Evolutionary conservation across 495 filamentous ascomycete species (phyloP).

Genomic region (Neurospora cerealis): DNA sequence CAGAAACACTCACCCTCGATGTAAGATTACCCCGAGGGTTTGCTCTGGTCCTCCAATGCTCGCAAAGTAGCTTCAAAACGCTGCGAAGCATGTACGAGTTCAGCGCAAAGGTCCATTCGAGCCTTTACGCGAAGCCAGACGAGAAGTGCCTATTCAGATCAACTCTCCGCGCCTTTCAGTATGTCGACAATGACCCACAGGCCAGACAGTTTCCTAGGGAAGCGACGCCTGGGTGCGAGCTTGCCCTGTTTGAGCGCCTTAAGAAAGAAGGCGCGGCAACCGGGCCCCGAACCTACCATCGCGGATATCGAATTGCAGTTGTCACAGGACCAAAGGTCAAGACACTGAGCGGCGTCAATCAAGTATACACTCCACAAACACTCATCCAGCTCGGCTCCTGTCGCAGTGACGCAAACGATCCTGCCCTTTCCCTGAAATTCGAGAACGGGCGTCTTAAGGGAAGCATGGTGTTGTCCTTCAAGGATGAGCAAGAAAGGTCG

Average conservation of each 20-base stretch:
- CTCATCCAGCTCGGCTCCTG: slow-evolving; percentile 67
- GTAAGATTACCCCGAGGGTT: slow-evolving; percentile 61
- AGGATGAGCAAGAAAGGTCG: slow-evolving; percentile 55
- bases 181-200: slow-evolving; percentile 57
- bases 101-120: slow-evolving; percentile 59
- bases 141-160: slow-evolving; percentile 58
- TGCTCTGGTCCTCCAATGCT: slow-evolving; percentile 54
- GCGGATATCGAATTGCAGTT: slow-evolving; percentile 64
- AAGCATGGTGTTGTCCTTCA: slow-evolving; percentile 65
- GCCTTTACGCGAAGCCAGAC: slow-evolving; percentile 51
- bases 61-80: slow-evolving; percentile 61
- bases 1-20: slow-evolving; percentile 47
- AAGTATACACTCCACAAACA: slow-evolving; percentile 46
- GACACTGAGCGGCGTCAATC: slow-evolving; percentile 60
- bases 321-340: slow-evolving; percentile 67
- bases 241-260: slow-evolving; percentile 62
- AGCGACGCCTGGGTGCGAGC: slow-evolving; percentile 53
- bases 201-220: slow-evolving; percentile 63
- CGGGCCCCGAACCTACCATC: slow-evolving; percentile 56
- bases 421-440: slow-evolving; percentile 59
- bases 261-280: slow-evolving; percentile 53
- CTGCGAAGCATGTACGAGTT: slow-evolving; percentile 77
- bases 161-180: slow-evolving; percentile 59
- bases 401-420: slow-evolving; percentile 54
- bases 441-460: slow-evolving; percentile 53